Base-by-base conservation (phyloP, 2,329 filamentous ascomycete species). In the Colletotrichum paranaense region DNA sequence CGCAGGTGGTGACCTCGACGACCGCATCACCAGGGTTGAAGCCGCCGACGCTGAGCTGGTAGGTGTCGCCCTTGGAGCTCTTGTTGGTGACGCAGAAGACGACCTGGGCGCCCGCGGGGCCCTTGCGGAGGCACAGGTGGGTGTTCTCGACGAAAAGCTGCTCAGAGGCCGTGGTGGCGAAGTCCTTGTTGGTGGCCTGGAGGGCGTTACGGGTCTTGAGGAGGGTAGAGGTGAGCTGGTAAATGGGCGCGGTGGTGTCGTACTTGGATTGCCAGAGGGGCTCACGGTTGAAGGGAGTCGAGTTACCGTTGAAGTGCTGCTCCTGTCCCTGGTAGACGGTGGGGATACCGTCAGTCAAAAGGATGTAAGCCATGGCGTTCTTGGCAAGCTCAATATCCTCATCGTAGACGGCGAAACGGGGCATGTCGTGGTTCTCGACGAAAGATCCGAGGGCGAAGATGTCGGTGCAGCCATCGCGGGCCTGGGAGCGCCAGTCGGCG, bases 301-400 rank as follows among this genome's bases (percentile, higher is more conserved):
- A 81, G 55, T 80, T 83, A 24, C 84, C 84, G 2, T 83, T 79
- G 78, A 87, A 90, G 75, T 88, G 88, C 77, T 93, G 91, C 80
- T 93, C 91, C 75, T 91, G 89, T 49, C 91, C 91, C 76, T 92
- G 87, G 80, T 92, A 93, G 38, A 92, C 70, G 63, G 92, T 90
- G 1, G 90, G 90, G 35, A 92, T 89, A 22, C 91, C 91, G 68
- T 91, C 85, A 1, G 83, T 83, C 24, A 93, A 85, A 35, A 93
- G 86, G 30, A 88, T 88, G 77, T 89, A 92, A 0, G 89, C 85
- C 58, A 92, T 83, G 8, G 88, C 85, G 76, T 93, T 93, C 79
- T 90, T 89, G 60, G 90, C 87, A 2, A 91, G 84, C 2, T 88
- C 81, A 5, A 86, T 80, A 77, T 92, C 90, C 9, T 82, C 78